Base-by-base conservation (phyloP, 176 grass and related monocot genomes). In the Lolium multiflorum region DNA sequence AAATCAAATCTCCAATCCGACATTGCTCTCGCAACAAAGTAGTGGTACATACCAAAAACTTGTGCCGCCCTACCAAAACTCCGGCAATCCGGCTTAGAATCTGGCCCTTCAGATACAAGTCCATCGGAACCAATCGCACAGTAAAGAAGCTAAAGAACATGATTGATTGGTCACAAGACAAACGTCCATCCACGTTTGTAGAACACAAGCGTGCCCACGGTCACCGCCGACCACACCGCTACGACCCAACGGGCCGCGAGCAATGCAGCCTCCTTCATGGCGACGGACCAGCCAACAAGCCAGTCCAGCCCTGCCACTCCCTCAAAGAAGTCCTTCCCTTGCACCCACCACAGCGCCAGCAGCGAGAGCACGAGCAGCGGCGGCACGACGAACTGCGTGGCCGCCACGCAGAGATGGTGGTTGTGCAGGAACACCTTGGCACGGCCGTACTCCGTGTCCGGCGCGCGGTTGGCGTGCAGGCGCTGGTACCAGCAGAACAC, bases 391-490 rank as follows among this genome's bases (percentile, higher is more conserved):
- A 99, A 89, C 81, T 99, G 97, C 2, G 89, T 84, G 56, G 94
- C 92, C 28, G 89, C 90, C 0, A 75, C 79, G 59, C 92, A 96
- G 82, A 99, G 87, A 31, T 93, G 90, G 68, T 96, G 97, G 67
- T 96, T 96, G 88, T 96, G 94, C 67, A 99, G 87, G 88, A 96
- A 99, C 83, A 99, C 92, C 84, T 99, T 96, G 26, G 94, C 97
- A 28, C 94, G 90, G 54, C 92, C 97, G 21, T 99, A 99, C 78
- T 94, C 94, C 5, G 91, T 86, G 84, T 99, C 94, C 1, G 94
- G 82, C 26, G 87, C 6, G 51, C 89, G 88, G 49, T 85, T 91
- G 7, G 55, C 90, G 41, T 99, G 94, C 54, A 99, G 81, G 59
- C 92, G 97, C 87, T 99, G 94, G 71, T 99, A 99, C 94, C 97